phyloP scores from a whole-genome alignment of 2,329 filamentous ascomycete species.

The Fusarium caatingaense region DNA sequence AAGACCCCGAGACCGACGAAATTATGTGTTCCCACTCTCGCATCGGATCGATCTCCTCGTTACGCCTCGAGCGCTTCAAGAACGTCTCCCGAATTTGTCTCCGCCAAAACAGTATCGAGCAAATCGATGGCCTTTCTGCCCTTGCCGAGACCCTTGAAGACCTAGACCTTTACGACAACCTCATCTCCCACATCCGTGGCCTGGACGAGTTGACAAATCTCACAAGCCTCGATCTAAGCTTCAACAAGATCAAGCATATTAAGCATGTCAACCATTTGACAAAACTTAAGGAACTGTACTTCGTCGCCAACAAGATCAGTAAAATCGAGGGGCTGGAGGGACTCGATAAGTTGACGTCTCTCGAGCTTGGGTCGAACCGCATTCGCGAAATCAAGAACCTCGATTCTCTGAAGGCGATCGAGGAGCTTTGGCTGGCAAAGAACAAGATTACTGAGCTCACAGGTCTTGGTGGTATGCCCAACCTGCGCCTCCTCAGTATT shows the following conservation, averaged over 20 bases:
- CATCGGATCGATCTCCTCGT: slow-evolving; percentile 78
- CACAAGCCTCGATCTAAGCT: slow-evolving; percentile 87
- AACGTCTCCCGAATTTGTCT: slow-evolving; percentile 84
- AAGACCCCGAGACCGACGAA: slow-evolving; percentile 73
- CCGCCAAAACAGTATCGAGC: slow-evolving; percentile 88
- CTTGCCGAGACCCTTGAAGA: slow-evolving; percentile 78
- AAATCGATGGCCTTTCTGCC: slow-evolving; percentile 77
- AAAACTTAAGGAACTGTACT: slow-evolving; percentile 84
- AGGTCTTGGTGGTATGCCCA: slow-evolving; percentile 78
- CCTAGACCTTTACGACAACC: slow-evolving; percentile 96
- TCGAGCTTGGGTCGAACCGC: slow-evolving; percentile 92
- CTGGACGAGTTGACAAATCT: slow-evolving; percentile 82
- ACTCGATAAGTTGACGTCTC: slow-evolving; percentile 78
- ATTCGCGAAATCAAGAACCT: slow-evolving; percentile 91
- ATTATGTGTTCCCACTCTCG: slow-evolving; percentile 93
- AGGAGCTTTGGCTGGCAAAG: slow-evolving; percentile 94
- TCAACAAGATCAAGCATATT: slow-evolving; percentile 99
- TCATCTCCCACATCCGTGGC: slow-evolving; percentile 86
- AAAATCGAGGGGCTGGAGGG: slow-evolving; percentile 86
- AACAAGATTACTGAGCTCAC: slow-evolving; percentile 92
- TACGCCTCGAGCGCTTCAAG: slow-evolving; percentile 86
- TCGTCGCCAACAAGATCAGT: slow-evolving; percentile 94
- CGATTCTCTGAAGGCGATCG: slow-evolving; percentile 78
- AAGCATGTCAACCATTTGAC: slow-evolving; percentile 84
- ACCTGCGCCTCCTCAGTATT: slow-evolving; percentile 89